Evolutionary conservation across 306 rosid genomes (phyloP), one percentile per base, ranked within the genome.

Genomic region (Vicia sativa): DNA sequence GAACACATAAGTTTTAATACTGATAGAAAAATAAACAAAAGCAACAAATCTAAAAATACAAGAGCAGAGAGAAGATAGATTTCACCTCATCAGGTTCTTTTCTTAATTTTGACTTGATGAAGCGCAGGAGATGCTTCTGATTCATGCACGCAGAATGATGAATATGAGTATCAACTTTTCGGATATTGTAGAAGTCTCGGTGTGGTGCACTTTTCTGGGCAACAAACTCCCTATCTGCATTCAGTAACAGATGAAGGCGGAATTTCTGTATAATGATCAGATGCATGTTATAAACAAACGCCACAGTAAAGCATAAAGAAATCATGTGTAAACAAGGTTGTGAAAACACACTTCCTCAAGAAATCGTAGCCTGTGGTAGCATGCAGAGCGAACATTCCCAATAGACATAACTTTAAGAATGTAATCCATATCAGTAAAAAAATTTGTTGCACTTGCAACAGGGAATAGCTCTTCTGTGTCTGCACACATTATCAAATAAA

Each of bases 131-230:
- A 82, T 90, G 97, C 77, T 87, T 90, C 84, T 90, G 97, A 82
- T 90, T 87, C 97, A 90, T 90, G 84, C 97, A 90, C 44, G 97
- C 97, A 67, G 97, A 90, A 79, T 90, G 97, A 74, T 90, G 97
- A 67, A 90, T 85, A 77, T 90, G 97, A 9, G 92, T 90, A 79
- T 90, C 95, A 52, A 91, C 96, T 81, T 91, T 91, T 57, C 97
- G 78, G 69, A 86, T 74, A 53, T 91, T 91, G 80, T 91, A 91
- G 85, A 91, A 91, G 73, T 91, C 97, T 65, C 97, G 91, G 56
- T 91, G 97, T 28, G 89, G 88, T 13, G 96, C 96, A 80, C 93
- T 38, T 73, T 91, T 91, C 75, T 91, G 96, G 62, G 80, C 83
- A 25, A 88, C 68, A 81, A 88, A 88, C 75, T 91, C 97, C 65